Base-by-base conservation (phyloP, 2,329 filamentous ascomycete genomes). In the Drechslerella dactyloides region DNA sequence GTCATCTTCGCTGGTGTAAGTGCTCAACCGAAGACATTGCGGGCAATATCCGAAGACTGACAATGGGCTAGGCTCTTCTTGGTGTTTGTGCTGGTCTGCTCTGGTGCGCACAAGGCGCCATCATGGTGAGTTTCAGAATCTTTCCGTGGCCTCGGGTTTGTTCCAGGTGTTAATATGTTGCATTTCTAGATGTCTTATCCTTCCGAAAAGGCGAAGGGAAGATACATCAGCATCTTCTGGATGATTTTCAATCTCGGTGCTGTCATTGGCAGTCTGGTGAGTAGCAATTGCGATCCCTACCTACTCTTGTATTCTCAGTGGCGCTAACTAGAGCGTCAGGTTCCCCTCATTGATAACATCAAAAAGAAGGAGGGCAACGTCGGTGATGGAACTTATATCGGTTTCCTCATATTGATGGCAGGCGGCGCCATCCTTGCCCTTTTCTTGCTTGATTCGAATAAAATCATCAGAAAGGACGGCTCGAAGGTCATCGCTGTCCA, bases 201-300 rank as follows among this genome's bases (percentile, higher is more conserved):
- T 1, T 83, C 85, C 19, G 93, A 96, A 81, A 80, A 86, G 35
- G 85, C 86, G 74, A 96, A 96, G 83, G 93, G 93, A 50, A 87
- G 88, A 69, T 96, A 92, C 79, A 96, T 96, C 79, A 90, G 90
- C 72, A 88, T 87, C 82, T 96, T 96, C 81, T 96, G 93, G 93
- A 87, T 92, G 79, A 96, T 97, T 77, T 97, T 96, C 84, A 96
- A 96, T 80, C 80, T 93, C 69, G 93, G 93, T 76, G 92, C 88
- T 76, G 92, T 96, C 73, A 91, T 97, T 79, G 93, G 93, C 73
- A 87, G 88, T 77, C 80, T 88, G 76, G 81, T 83, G 78, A 76
- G 81, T 33, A 33, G 8, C 27, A 33, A 33, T 33, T 33, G 27
- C 27, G 5, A 21, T 48, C 8, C 21, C 8, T 5, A 21, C 21